phyloP scores from a whole-genome alignment of 2,329 filamentous ascomycete genomes.

The Pseudogymnoascus sp. region DNA sequence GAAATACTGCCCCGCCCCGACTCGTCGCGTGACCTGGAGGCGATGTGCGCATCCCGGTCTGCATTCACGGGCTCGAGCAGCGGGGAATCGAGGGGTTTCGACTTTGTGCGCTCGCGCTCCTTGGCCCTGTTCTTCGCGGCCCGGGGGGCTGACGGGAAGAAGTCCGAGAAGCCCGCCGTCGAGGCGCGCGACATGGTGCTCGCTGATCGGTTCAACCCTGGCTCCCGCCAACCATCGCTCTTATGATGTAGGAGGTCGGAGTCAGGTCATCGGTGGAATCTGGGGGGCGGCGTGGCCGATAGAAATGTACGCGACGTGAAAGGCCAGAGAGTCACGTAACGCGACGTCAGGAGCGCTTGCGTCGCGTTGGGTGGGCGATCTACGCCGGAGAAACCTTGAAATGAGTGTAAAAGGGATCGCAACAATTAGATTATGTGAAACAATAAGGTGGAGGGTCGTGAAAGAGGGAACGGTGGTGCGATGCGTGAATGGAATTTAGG shows the following conservation, averaged over 20 bases:
- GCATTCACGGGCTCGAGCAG: slow-evolving; percentile 28
- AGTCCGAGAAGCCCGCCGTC: slow-evolving; percentile 74
- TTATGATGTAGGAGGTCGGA: slow-evolving; percentile 1
- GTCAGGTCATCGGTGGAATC: neutral
- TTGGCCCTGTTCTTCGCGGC: slow-evolving; percentile 48
- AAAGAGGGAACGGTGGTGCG: neutral
- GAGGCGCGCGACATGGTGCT: slow-evolving; percentile 69
- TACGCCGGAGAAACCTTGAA: neutral
- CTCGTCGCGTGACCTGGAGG: slow-evolving; percentile 24
- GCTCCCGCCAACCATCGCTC: slow-evolving; percentile 9
- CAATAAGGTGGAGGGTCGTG: neutral
- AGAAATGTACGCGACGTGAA: neutral
- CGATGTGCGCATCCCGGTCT: slow-evolving; percentile 29
- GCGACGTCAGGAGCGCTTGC: neutral
- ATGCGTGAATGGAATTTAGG: neutral
- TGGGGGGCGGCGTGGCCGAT: neutral
- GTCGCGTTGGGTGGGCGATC: slow-evolving; percentile 4
- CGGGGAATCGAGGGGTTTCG: slow-evolving; percentile 24
- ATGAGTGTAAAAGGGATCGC: neutral
- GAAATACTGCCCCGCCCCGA: slow-evolving; percentile 25
- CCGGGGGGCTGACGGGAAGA: slow-evolving; percentile 69
- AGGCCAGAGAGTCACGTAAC: slow-evolving; percentile 9
- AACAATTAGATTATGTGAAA: neutral
- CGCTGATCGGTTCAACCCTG: slow-evolving; percentile 8
- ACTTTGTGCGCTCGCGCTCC: slow-evolving; percentile 55